These are phyloP conservation scores for Durusdinium trenchii DNA, from an alignment of 73 alveolate genomes.

Conservation along the genomic window DNA sequence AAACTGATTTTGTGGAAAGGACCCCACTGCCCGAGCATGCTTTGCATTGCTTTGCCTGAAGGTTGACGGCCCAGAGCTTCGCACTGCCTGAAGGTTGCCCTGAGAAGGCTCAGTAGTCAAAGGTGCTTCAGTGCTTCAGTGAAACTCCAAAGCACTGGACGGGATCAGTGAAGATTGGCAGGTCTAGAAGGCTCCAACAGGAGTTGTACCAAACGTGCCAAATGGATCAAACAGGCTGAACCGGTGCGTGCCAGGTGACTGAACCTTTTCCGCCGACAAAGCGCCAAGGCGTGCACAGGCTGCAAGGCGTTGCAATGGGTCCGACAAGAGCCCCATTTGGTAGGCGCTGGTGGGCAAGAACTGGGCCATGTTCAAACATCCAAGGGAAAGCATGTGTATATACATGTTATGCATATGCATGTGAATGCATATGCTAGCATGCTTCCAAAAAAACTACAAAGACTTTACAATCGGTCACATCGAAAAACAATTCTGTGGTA, in stretches of 20 bases:
- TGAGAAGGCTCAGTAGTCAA: neutral
- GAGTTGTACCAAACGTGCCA: too few species aligned
- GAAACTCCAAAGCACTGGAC: neutral
- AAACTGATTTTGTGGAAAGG: too few species aligned
- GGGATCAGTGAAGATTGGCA: neutral
- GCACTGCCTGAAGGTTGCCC: constrained; percentile 43
- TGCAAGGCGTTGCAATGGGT: constrained; percentile 65
- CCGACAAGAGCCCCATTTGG: constrained; percentile 51
- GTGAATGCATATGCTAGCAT: neutral
- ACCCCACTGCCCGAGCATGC: too few species aligned
- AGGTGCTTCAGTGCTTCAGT: neutral
- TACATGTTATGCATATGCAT: neutral
- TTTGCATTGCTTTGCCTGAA: too few species aligned
- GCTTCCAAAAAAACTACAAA: neutral
- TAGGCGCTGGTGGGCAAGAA: constrained; percentile 43
- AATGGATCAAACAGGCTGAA: too few species aligned
- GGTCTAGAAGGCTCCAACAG: too few species aligned
- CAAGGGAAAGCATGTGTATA: neutral
- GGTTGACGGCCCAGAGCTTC: constrained; percentile 48
- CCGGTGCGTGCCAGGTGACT: neutral
- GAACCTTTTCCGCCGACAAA: constrained; percentile 2
- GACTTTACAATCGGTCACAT: neutral
- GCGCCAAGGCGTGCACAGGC: constrained; percentile 57
- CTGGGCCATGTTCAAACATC: neutral
- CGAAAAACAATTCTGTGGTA: neutral